Evolutionary conservation across 78 protist species (phyloP), one percentile per base, ranked within the genome.

Genomic region (Mantamonas sphyraenae): DNA sequence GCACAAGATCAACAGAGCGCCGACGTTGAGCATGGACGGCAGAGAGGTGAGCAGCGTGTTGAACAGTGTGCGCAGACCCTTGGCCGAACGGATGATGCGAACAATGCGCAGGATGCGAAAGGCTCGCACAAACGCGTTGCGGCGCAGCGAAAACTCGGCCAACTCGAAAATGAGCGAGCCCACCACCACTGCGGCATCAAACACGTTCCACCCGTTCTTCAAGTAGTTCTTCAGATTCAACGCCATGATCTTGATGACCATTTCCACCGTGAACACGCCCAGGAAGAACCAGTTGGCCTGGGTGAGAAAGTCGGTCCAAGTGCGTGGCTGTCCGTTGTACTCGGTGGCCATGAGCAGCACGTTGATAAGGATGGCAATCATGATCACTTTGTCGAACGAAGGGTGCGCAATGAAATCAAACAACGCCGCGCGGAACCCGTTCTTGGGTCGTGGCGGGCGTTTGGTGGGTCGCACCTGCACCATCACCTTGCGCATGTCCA

Each of bases 31-130:
- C 17, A n/a, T 24, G 19, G 37, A 1, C 2, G 45, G 35, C 37
- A 59, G 22, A 22, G 63, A 57, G 2, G 1, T 16, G 26, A 39
- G 0, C 40, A 57, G 8, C 43, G 24, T n/a, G 19, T 1, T 0
- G 16, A 71, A 45, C 55, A 71, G 39, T 16, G 8, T 38, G 30
- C 10, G 34, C 33, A 59, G 1, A 20, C 45, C 24, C 42, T 9
- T 24, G 28, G 45, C 24, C 28, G 50, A 0, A 10, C 28, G 22
- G 31, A 59, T 39, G 5, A 58, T 35, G 26, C 60, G 37, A 35
- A 71, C 37, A 2, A 59, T 38, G 20, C 76, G 56, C 26, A 42
- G 33, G 63, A 71, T 24, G 5, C 76, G 63, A 9, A 71, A 51
- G n/a, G 65, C 39, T 7, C 76, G 66, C 2, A 56, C 26, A 20